Evolutionary conservation across 1,284 basidiomycete species (phyloP), one percentile per base, ranked within the genome.

Genomic region (Apiotrichum domesticum): DNA sequence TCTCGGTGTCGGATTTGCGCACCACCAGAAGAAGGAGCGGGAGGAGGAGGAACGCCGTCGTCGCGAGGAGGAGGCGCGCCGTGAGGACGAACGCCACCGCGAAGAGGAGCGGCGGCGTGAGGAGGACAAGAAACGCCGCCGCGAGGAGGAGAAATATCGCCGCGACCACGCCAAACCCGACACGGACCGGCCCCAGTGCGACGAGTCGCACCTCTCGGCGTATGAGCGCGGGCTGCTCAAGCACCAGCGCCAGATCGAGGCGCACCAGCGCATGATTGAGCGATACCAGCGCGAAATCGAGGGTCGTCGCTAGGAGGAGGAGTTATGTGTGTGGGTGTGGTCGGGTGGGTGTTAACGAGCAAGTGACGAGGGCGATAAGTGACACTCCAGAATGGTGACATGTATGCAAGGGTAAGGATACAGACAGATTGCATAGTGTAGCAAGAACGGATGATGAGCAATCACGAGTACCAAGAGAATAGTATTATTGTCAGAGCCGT

Each of bases 221-320:
- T 51, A 51, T 41, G 41, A 51, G 49, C 39, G 41, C 47, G 53
- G 53, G 5, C 53, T 54, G 15, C 44, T 40, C 37, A 35, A 54
- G 53, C 53, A 55, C 48, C 35, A 49, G 54, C 54, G 54, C 54
- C 47, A 50, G 54, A 39, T 49, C 10, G 54, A 54, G 40, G 53
- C 53, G 5, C 46, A 54, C 41, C 46, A 54, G 46, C 52, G 52
- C 46, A 47, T 47, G 45, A 40, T 54, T 15, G 52, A 54, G 44
- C 35, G 43, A 29, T 52, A 52, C 44, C 44, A 52, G 51, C 43
- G 44, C 44, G 43, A 43, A 15, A 44, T 52, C 44, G 51, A 52
- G 51, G 44, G 44, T 34, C 51, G 51, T 44, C 35, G 51, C 42
- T 52, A 32, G 35, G 15, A 44, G n/a, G 15, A 13, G 6, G 46